These are phyloP conservation scores for Cudoniella acicularis DNA, from an alignment of 495 filamentous ascomycete species.

Conservation along the genomic window DNA sequence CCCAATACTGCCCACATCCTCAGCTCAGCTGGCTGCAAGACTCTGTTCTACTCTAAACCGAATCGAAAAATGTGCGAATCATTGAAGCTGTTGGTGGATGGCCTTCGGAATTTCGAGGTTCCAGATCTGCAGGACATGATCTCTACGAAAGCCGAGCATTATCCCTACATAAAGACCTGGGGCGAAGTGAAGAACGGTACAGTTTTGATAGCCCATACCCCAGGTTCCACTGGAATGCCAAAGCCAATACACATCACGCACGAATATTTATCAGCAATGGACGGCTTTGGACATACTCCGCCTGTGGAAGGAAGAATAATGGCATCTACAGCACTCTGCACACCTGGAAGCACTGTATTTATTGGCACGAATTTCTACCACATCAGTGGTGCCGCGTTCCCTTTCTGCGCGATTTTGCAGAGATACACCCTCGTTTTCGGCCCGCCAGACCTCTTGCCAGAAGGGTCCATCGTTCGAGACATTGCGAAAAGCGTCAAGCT, in stretches of 20 bases:
- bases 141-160: constrained; percentile 12
- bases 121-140: constrained; percentile 35
- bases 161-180: constrained; percentile 43
- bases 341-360: not conserved
- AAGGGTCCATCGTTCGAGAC: not conserved
- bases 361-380: constrained; percentile 8
- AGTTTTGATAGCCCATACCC: constrained; percentile 52
- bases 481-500: constrained; percentile 1
- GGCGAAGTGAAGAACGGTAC: constrained; percentile 47
- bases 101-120: constrained; percentile 29
- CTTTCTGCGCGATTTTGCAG: not conserved
- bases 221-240: constrained; percentile 55
- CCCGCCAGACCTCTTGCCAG: not conserved
- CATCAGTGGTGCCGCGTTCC: not conserved
- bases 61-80: not conserved
- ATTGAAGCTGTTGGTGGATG: not conserved
- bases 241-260: constrained; percentile 37
- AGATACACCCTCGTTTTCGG: not conserved
- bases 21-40: constrained; percentile 36
- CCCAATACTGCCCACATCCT: constrained; percentile 42
- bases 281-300: not conserved
- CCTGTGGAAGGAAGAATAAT: not conserved
- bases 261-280: not conserved
- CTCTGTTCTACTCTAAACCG: constrained; percentile 20
- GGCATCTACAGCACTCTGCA: not conserved